Conservation (phyloP, 2,329 filamentous ascomycete species). For the Thielaviopsis ethacetica region DNA sequence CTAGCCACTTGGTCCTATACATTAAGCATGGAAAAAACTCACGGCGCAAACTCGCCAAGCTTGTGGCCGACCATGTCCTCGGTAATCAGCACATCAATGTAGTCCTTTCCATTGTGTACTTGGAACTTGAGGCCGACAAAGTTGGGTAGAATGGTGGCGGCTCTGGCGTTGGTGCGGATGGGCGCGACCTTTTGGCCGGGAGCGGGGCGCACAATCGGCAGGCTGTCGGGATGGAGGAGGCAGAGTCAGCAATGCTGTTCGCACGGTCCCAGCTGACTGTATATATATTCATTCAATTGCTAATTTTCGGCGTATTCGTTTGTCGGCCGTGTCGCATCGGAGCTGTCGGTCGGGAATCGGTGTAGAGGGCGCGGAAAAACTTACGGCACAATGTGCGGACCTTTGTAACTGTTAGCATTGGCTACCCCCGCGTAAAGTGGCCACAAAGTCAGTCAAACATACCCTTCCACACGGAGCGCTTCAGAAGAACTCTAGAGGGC, state of each 20-base stretch:
- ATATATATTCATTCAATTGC: background rate
- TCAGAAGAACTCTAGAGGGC: constrained; percentile 48
- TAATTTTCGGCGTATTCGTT: background rate
- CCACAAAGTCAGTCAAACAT: constrained; percentile 14
- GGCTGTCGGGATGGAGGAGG: constrained; percentile 22
- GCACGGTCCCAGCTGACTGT: background rate
- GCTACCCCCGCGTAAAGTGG: background rate
- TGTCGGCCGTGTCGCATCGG: background rate
- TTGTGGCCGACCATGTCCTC: constrained; percentile 97
- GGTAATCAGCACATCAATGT: constrained; percentile 67
- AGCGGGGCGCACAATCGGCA: constrained; percentile 46
- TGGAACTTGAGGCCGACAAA: constrained; percentile 84
- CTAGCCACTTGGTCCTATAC: background rate
- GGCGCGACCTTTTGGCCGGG: constrained; percentile 48
- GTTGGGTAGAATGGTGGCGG: constrained; percentile 78
- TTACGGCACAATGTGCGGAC: constrained; percentile 39
- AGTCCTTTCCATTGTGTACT: constrained; percentile 81
- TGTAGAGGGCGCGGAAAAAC: constrained; percentile 13
- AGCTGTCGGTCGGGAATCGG: background rate
- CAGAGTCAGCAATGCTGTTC: background rate
- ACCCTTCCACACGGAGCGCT: constrained; percentile 85
- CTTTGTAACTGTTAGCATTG: constrained; percentile 19
- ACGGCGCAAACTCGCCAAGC: constrained; percentile 82
- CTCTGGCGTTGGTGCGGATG: constrained; percentile 73
- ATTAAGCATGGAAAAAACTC: constrained; percentile 24